Conservation (phyloP, 2,329 filamentous ascomycete genomes). For the Fusarium nematophilum region DNA sequence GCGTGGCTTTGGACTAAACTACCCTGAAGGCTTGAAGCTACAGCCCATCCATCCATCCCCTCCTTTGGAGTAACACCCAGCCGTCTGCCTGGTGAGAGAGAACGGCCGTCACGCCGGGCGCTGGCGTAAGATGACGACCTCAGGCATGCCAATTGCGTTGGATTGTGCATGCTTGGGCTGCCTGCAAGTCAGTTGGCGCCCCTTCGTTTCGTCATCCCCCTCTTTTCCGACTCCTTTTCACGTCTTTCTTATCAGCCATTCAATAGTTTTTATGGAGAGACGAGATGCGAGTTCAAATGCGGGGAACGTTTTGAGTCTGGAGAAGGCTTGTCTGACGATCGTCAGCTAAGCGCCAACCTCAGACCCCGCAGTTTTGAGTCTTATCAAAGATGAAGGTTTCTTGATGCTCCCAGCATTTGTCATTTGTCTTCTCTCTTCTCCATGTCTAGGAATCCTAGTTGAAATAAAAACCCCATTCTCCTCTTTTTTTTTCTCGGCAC, state of each 20-base stretch:
- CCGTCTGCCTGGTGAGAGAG: neutral
- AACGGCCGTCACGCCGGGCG: neutral
- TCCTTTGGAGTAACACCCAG: no score
- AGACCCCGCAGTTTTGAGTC: slow-evolving; percentile 24
- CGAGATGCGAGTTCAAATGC: no score
- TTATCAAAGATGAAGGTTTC: no score
- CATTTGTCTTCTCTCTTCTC: no score
- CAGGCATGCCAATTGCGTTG: slow-evolving; percentile 18
- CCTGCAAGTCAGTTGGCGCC: slow-evolving; percentile 24
- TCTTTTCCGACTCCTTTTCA: no score
- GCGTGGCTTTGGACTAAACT: no score
- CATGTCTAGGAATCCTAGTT: no score
- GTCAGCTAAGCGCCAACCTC: slow-evolving; percentile 6
- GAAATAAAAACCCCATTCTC: no score
- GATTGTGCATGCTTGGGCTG: slow-evolving; percentile 25
- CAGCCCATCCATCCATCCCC: no score
- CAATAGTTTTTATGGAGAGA: no score
- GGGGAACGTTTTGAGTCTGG: slow-evolving; percentile 25
- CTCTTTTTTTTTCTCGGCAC: slow-evolving; percentile 10
- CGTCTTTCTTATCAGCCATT: no score
- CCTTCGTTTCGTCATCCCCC: slow-evolving; percentile 12
- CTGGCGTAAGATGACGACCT: slow-evolving; percentile 22
- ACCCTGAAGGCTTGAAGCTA: slow-evolving; percentile 15
- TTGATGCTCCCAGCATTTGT: no score
- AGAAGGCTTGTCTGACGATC: slow-evolving; percentile 2